Evolutionary conservation across 163 green algal genomes (phyloP), one percentile per base, ranked within the genome.

Genomic region (Chloromonas sp.): DNA sequence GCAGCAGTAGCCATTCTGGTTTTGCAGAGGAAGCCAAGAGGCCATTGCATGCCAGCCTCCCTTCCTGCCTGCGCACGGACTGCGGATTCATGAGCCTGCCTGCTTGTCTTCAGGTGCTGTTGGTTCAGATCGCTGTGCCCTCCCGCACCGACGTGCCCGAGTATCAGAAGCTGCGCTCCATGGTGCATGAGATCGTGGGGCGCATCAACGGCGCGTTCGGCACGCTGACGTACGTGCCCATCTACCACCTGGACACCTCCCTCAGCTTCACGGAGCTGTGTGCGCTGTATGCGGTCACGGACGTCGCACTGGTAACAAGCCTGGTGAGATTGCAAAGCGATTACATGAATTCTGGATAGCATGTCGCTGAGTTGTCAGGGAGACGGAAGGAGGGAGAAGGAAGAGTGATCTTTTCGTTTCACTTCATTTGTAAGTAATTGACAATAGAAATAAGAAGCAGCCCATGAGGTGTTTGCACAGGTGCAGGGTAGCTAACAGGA

Each of bases 101-200:
- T 60, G 11, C 62, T 2, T 62, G 57, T 85, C 3, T 79, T 59
- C 87, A 93, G 87, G 93, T 98, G 82, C 89, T 98, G 61, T 90
- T 99, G 81, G 96, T 99, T 14, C 97, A 99, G 93, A 99, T 99
- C 81, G 97, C 97, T 1, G 96, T 99, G 3, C 97, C 97, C 3
- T 96, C 93, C 1, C 92, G 96, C 70, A 98, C 94, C 0, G 95
- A 99, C 81, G 97, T 99, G n/a, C 95, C 96, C 0, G 97, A 99
- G 89, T 99, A 98, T 90, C 94, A 98, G 90, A 92, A 93, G 87
- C 90, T 95, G 85, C 85, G 92, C 57, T 86, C 83, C 60, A 86
- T 86, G 92, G 96, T 99, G 81, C 97, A 99, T 87, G 97, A 99
- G 94, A 98, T 99, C 2, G 97, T 99, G 70, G 97, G 97, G 2